Evolutionary conservation across 2,329 filamentous ascomycete genomes (phyloP).

Genomic region (Apiospora malaysiana): DNA sequence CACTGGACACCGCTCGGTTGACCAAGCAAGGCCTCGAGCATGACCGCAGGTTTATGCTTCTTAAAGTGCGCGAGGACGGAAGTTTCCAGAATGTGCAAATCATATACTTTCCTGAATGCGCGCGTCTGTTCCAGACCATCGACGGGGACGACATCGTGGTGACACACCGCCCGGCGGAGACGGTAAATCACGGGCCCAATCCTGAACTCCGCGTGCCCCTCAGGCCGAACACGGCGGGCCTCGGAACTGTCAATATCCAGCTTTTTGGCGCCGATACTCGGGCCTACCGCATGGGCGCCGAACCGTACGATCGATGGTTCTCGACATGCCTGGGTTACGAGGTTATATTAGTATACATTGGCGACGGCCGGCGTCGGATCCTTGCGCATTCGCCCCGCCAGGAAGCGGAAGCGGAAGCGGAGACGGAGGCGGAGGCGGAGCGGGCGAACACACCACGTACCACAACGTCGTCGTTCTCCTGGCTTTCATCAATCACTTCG

Average conservation of each 20-base stretch:
- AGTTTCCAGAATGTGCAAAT: constrained; percentile 58
- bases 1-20: constrained; percentile 58
- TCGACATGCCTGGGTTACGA: constrained; percentile 67
- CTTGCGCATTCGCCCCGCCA: constrained; percentile 58
- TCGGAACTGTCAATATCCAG: constrained; percentile 57
- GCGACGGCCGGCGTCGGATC: constrained; percentile 62
- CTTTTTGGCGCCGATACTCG: constrained; percentile 64
- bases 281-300: constrained; percentile 67
- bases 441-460: constrained; percentile 42
- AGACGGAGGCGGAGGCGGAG: constrained; percentile 24
- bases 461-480: constrained; percentile 30
- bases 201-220: constrained; percentile 61
- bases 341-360: constrained; percentile 69
- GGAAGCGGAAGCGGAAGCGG: constrained; percentile 40
- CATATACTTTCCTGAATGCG: constrained; percentile 61
- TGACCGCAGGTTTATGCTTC: constrained; percentile 75
- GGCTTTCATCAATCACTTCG: constrained; percentile 43
- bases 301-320: constrained; percentile 68
- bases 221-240: constrained; percentile 51
- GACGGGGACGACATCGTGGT: constrained; percentile 46
- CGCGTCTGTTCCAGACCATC: constrained; percentile 68
- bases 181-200: constrained; percentile 22
- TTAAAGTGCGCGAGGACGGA: constrained; percentile 51
- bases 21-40: constrained; percentile 67
- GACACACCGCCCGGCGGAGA: constrained; percentile 46